Percentiles rank a stretch among this genome's conserved stretches.
Evolutionary conservation across 1,284 basidiomycete species (phyloP).

Genomic region (Naganishia albida): DNA sequence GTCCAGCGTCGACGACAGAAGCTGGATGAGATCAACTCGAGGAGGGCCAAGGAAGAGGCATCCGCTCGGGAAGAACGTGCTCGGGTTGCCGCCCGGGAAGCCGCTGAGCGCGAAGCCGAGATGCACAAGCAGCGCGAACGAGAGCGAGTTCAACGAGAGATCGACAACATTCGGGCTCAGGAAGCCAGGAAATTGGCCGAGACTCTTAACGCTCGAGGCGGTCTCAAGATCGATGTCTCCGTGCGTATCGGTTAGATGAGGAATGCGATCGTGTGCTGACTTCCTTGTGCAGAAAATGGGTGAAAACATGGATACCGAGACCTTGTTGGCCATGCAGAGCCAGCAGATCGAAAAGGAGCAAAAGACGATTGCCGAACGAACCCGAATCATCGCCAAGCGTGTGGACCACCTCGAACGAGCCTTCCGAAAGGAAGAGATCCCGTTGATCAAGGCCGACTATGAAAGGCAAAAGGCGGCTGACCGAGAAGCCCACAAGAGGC

Average conservation of each 20-base stretch:
- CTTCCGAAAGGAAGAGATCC: conserved; percentile 89
- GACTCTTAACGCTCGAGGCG: conserved; percentile 78
- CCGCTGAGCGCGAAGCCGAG: conserved; percentile 66
- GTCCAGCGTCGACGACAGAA: conserved; percentile 86
- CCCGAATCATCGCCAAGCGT: conserved; percentile 83
- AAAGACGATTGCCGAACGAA: conserved; percentile 77
- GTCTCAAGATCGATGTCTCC: conserved; percentile 79
- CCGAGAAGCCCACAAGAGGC: conserved; percentile 66
- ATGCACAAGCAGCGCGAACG: conserved; percentile 71
- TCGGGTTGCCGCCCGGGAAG: conserved; percentile 72
- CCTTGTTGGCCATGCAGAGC: conserved; percentile 87
- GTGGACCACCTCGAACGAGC: conserved; percentile 96
- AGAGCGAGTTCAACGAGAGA: conserved; percentile 77
- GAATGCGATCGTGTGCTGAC: background rate
- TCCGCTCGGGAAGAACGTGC: conserved; percentile 74
- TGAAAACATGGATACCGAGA: conserved; percentile 80
- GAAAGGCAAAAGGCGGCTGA: conserved; percentile 79
- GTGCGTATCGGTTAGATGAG: conserved; percentile 55
- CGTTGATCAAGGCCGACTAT: conserved; percentile 84
- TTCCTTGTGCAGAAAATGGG: conserved; percentile 63
- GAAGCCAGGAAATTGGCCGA: conserved; percentile 90
- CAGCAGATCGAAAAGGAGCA: conserved; percentile 97
- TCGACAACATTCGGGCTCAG: conserved; percentile 77
- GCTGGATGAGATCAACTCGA: conserved; percentile 77
- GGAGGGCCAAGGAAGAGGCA: conserved; percentile 89